phyloP scores from a whole-genome alignment of 148 eudicot species.

The Rhododendron ferrugineum region DNA sequence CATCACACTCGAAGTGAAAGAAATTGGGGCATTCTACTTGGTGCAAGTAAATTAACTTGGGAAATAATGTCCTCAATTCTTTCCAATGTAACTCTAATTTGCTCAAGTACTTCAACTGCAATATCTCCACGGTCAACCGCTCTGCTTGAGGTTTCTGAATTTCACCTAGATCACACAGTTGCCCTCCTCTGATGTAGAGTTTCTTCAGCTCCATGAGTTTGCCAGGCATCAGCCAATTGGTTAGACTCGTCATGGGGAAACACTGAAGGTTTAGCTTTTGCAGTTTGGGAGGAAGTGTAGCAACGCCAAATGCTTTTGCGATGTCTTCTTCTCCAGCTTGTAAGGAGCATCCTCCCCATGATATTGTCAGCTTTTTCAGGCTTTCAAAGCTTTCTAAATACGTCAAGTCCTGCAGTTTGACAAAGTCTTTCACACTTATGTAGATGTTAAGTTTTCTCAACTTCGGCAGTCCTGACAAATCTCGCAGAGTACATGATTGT shows the following conservation, averaged over 20 bases:
- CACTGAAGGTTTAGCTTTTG: slow-evolving; percentile 35
- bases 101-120: slow-evolving; percentile 13
- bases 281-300: slow-evolving; percentile 11
- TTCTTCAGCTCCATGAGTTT: slow-evolving; percentile 10
- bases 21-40: background rate
- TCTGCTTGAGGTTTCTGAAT: background rate
- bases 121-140: slow-evolving; percentile 23
- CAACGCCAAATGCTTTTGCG: background rate
- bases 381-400: too few relatives aligned
- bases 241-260: slow-evolving; percentile 14
- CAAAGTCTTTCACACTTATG: background rate
- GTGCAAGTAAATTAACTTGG: background rate
- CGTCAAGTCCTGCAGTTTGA: background rate
- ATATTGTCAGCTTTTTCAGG: slow-evolving; percentile 11
- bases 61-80: background rate
- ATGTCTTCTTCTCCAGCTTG: background rate
- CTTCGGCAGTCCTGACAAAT: background rate
- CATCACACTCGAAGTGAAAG: slow-evolving; percentile 21
- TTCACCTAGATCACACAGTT: slow-evolving; percentile 18
- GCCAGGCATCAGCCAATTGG: slow-evolving; percentile 14
- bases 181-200: too few relatives aligned
- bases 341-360: slow-evolving; percentile 17
- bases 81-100: background rate
- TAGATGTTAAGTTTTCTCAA: background rate
- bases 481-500: background rate